These are phyloP conservation scores for Phycomyces blakesleeanus DNA, from an alignment of 192 early-diverging fungal genomes.

Conservation along the genomic window DNA sequence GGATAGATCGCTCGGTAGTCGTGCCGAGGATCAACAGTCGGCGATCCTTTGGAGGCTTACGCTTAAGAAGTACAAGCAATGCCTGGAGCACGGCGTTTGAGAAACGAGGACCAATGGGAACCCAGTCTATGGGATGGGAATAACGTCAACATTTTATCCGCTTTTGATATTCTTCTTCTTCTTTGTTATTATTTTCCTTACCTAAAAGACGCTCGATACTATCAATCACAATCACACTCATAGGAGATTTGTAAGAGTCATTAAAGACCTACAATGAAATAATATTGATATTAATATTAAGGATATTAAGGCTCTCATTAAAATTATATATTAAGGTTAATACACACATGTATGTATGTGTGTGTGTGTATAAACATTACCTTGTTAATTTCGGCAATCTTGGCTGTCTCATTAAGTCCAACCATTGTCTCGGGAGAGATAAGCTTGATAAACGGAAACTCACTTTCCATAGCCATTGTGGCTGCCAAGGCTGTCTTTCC, in stretches of 20 bases:
- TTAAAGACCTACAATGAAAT: constrained; percentile 89
- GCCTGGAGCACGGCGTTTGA: constrained; percentile 92
- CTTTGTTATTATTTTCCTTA: too few species aligned
- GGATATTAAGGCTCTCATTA: too few species aligned
- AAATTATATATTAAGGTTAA: too few species aligned
- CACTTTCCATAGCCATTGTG: constrained; percentile 83
- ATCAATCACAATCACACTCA: constrained; percentile 93
- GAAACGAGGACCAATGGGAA: constrained; percentile 91
- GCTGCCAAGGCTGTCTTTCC: constrained; percentile 97
- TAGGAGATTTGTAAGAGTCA: constrained; percentile 94
- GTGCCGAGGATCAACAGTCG: constrained; percentile 90
- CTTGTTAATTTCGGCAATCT: constrained; percentile 84
- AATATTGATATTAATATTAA: too few species aligned
- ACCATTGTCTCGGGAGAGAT: constrained; percentile 96
- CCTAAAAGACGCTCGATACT: constrained; percentile 87
- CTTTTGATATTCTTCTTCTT: too few species aligned
- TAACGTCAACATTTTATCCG: not conserved
- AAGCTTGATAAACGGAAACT: constrained; percentile 96
- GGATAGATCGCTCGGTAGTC: constrained; percentile 72
- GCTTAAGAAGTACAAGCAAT: constrained; percentile 88
- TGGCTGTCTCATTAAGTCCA: constrained; percentile 80
- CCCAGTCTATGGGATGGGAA: constrained; percentile 67
- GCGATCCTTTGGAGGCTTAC: constrained; percentile 79
- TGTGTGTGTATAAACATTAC: too few species aligned
- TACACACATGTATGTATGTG: too few species aligned